A percentile compares a stretch with the other conserved stretches of the same genome.
Evolutionary conservation across 2,329 filamentous ascomycete species (phyloP).

Genomic region (Cucurbitaria berberidis): DNA sequence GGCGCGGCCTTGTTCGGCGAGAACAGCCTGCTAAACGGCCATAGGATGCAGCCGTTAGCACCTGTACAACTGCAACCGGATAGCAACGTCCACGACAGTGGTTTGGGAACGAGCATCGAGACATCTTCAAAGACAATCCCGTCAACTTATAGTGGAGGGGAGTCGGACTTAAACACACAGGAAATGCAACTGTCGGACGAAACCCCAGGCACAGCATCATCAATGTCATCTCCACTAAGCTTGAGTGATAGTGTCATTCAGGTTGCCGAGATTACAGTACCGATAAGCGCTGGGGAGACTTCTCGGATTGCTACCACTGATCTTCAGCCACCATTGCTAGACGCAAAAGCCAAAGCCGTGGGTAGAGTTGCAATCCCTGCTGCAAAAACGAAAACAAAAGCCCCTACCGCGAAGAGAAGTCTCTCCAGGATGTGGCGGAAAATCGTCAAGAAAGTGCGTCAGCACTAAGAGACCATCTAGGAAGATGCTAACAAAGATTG

Average conservation of each 20-base stretch:
- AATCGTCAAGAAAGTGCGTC: background rate
- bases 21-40: background rate
- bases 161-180: background rate
- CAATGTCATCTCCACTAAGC: background rate
- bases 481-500: too few species aligned
- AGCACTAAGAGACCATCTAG: too few species aligned
- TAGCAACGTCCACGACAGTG: background rate
- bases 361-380: background rate
- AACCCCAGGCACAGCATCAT: background rate
- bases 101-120: background rate
- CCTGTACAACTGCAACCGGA: background rate
- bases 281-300: too few species aligned
- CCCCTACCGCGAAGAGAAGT: background rate
- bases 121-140: background rate
- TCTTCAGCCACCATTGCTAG: background rate
- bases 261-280: too few species aligned
- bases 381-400: background rate
- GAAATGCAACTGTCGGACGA: background rate
- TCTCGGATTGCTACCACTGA: too few species aligned
- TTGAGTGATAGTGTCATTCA: too few species aligned
- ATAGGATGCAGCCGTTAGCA: background rate
- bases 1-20: background rate
- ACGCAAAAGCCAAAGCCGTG: background rate
- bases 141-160: background rate
- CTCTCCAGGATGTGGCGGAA: background rate